These are phyloP conservation scores for Phytophthora tubulina DNA, from an alignment of 352 stramenopile species.

Conservation along the genomic window DNA sequence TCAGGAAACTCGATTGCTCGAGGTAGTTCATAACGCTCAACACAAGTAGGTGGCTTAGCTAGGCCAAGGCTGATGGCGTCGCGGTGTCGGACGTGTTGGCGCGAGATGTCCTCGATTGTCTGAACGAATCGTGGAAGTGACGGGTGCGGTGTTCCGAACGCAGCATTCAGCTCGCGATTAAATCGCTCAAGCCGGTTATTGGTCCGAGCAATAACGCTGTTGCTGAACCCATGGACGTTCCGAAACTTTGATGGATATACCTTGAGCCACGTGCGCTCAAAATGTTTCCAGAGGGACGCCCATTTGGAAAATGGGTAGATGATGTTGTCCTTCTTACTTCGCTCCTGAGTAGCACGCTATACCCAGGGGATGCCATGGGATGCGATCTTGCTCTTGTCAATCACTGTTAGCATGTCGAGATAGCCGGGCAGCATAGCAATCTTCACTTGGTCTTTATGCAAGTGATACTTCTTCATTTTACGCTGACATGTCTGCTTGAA, in stretches of 20 bases:
- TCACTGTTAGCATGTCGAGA: slow-evolving; percentile 8
- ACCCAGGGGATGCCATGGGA: slow-evolving; percentile 6
- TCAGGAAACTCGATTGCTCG: not conserved
- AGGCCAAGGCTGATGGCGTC: slow-evolving; percentile 13
- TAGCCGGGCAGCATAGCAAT: not conserved
- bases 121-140: slow-evolving; percentile 27
- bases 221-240: not conserved
- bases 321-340: slow-evolving; percentile 10
- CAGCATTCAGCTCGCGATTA: slow-evolving; percentile 16
- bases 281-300: slow-evolving; percentile 13
- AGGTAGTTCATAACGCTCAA: slow-evolving; percentile 5
- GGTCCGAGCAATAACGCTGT: slow-evolving; percentile 4
- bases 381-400: not conserved
- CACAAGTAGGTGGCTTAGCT: slow-evolving; percentile 6
- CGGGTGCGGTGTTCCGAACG: slow-evolving; percentile 10
- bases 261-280: slow-evolving; percentile 13
- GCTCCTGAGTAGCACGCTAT: not conserved
- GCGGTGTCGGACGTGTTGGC: slow-evolving; percentile 1
- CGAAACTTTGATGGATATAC: slow-evolving; percentile 7
- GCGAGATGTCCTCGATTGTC: slow-evolving; percentile 16
- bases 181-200: slow-evolving; percentile 21
- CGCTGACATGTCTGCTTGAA: slow-evolving; percentile 14
- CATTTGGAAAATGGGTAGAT: not conserved
- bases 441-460: slow-evolving; percentile 18
- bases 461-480: slow-evolving; percentile 13